Base-by-base conservation (phyloP, 139 green algal genomes). In the Closterium sp. region DNA sequence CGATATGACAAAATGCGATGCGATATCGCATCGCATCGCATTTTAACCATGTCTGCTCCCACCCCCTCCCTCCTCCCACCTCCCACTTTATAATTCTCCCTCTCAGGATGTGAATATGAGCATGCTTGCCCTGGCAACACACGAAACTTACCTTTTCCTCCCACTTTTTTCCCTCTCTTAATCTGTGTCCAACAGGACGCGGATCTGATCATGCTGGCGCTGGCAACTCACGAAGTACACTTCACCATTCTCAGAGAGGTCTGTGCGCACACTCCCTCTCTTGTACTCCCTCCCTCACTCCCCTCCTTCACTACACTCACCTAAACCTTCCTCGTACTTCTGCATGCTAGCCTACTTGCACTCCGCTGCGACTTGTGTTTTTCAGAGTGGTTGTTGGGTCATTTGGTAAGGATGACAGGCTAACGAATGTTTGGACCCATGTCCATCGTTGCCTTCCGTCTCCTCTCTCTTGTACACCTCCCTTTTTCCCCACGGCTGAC, bases 151-250 rank as follows among this genome's bases (percentile, higher is more conserved):
- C 43, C 43, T 69, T 66, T 8, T 10, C 19, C 3, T 69, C 43
- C 43, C 43, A 69, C 43, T 16, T 69, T 69, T 16, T 9, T 28
- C 43, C 12, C 43, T 69, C 10, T 16, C 43, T 69, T 69, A 12
- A 69, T 69, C 43, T 69, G 21, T 25, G 8, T 33, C 55, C 12
- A 69, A 3, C 90, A 93, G 90, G 98, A 99, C 87, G 98, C 98
- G 4, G 98, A 99, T 94, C 96, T 99, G 9, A 99, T 99, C 96
- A 99, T 99, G 97, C 94, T 99, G 35, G 96, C 95, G 30, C 94
- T 99, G 36, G 97, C 97, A 87, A 98, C 97, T 2, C 97, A 99
- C 91, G 97, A 99, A 94, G 95, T 97, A 12, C 95, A 97, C 89
- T 99, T 98, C 88, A 89, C 81, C 33, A 98, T 99, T 64, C 95